A percentile compares a stretch with the other conserved stretches of the same genome.
Conservation (phyloP, 306 rosid genomes). For the Elaeagnus macrophylla region DNA sequence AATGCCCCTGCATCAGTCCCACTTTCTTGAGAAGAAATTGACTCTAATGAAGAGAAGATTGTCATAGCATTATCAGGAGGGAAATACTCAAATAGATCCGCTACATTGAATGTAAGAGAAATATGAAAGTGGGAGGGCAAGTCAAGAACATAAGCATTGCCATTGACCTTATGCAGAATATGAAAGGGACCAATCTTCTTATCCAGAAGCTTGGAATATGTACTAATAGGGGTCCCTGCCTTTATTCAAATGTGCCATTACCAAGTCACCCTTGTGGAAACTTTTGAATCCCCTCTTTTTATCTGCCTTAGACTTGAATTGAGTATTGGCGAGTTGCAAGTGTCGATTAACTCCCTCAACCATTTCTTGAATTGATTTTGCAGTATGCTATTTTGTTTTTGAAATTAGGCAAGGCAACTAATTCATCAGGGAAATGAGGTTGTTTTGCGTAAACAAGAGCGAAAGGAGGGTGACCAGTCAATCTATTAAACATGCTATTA, state of each 20-base stretch:
- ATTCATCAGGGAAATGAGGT: background rate
- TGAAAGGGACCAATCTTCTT: background rate
- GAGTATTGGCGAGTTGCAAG: background rate
- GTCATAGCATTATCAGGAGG: background rate
- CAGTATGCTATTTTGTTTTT: too few species aligned
- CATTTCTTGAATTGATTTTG: too few species aligned
- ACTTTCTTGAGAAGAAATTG: background rate
- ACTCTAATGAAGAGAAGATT: background rate
- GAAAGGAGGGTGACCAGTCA: background rate
- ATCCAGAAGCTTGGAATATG: background rate
- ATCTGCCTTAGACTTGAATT: background rate
- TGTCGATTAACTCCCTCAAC: background rate
- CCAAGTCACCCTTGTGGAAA: background rate
- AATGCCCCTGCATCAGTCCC: background rate
- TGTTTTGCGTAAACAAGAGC: background rate
- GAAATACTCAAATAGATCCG: background rate
- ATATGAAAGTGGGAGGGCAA: background rate
- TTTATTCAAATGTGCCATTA: background rate
- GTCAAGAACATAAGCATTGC: background rate
- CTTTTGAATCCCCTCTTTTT: too few species aligned
- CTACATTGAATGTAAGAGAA: background rate
- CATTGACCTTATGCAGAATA: background rate
- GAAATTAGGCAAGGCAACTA: background rate
- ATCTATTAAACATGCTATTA: background rate
- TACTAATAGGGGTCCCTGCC: background rate